These are phyloP conservation scores for Oryza meyeriana DNA, from an alignment of 176 grass and related monocot genomes.

Conservation along the genomic window DNA sequence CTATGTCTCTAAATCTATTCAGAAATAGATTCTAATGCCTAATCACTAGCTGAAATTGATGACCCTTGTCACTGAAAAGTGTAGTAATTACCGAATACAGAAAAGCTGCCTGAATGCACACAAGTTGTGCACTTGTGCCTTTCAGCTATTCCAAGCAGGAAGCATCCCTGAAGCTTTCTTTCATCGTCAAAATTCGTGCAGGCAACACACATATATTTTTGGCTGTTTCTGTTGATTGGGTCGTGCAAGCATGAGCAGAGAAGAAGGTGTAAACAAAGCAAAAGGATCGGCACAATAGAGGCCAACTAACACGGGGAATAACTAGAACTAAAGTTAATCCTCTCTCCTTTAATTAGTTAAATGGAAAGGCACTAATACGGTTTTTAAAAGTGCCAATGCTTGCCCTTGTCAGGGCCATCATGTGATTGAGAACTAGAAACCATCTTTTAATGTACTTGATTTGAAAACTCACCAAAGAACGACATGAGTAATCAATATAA, in stretches of 20 bases:
- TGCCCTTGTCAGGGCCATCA: constrained; percentile 12
- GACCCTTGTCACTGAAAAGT: constrained; percentile 7
- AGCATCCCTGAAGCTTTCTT: constrained; percentile 35
- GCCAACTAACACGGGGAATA: constrained; percentile 44
- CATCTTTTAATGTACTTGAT: constrained; percentile 16
- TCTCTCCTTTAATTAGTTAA: constrained; percentile 21
- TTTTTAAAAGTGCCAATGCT: constrained; percentile 19
- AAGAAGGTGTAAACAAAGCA: constrained; percentile 23
- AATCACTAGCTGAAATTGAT: constrained; percentile 15
- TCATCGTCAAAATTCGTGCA: constrained; percentile 32
- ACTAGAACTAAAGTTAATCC: constrained; percentile 21
- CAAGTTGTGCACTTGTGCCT: not conserved
- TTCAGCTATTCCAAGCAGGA: constrained; percentile 30
- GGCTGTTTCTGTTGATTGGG: constrained; percentile 33
- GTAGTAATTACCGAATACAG: not conserved
- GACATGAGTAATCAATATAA: not conserved
- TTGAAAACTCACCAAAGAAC: not conserved
- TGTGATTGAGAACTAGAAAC: constrained; percentile 26
- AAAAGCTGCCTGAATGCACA: not conserved
- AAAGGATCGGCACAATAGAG: constrained; percentile 26
- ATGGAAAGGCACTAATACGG: constrained; percentile 6
- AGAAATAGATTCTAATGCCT: constrained; percentile 12
- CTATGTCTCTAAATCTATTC: constrained; percentile 3
- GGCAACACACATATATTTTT: constrained; percentile 9
- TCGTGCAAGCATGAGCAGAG: constrained; percentile 20